Evolutionary conservation across 495 filamentous ascomycete genomes (phyloP).

Genomic region (Xylaria sp.): DNA sequence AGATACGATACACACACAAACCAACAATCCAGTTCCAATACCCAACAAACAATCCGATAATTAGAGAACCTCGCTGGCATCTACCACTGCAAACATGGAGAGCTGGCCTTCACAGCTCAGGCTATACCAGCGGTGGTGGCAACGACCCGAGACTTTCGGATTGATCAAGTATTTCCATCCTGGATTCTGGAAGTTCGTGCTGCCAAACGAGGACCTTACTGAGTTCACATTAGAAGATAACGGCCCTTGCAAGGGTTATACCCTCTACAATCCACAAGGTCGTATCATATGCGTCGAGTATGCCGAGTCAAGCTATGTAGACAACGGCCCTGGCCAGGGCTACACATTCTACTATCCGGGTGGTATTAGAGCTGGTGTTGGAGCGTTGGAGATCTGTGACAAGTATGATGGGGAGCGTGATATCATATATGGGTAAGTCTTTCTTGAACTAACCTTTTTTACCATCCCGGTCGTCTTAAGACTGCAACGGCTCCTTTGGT

Average conservation of each 20-base stretch:
- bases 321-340: not conserved
- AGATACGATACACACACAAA: not conserved
- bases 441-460: not conserved
- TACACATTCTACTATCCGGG: not conserved
- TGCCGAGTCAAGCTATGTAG: not conserved
- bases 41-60: not conserved
- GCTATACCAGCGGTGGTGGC: constrained; percentile 4
- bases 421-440: not conserved
- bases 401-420: not conserved
- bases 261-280: not conserved
- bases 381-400: not conserved
- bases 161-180: constrained; percentile 3
- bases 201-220: not conserved
- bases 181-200: not conserved
- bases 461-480: not conserved
- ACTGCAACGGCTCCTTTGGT: not conserved
- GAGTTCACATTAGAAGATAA: not conserved
- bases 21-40: not conserved
- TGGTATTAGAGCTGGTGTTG: not conserved
- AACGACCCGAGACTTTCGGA: not conserved
- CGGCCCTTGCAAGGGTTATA: not conserved
- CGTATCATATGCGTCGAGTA: not conserved
- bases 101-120: not conserved
- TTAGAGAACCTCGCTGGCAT: not conserved
- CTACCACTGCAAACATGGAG: not conserved